Percentiles rank a stretch among this genome's conserved stretches.
These are phyloP conservation scores for Lecanosticta acicola DNA, from an alignment of 2,329 filamentous ascomycete species.

Conservation along the genomic window DNA sequence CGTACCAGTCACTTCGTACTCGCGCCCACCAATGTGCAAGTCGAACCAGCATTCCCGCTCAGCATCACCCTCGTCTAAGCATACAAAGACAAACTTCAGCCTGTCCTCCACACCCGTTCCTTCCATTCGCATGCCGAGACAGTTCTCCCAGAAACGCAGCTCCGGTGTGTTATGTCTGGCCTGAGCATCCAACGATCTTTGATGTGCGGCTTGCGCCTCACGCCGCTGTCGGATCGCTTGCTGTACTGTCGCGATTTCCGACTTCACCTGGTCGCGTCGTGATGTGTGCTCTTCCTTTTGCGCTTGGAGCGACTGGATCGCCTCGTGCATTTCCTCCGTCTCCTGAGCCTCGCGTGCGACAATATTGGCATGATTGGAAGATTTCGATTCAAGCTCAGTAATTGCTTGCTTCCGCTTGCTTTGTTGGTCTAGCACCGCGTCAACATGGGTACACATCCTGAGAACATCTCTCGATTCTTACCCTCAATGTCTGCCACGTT, in stretches of 20 bases:
- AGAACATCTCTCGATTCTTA: constrained; percentile 36
- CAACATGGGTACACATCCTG: constrained; percentile 2
- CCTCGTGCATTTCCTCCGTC: constrained; percentile 58
- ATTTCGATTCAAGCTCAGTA: constrained; percentile 70
- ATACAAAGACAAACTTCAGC: constrained; percentile 83
- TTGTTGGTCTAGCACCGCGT: constrained; percentile 65
- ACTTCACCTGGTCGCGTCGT: constrained; percentile 51
- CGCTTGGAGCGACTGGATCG: constrained; percentile 51
- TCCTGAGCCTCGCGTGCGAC: constrained; percentile 73
- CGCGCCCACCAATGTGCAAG: constrained; percentile 69
- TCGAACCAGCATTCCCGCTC: constrained; percentile 92
- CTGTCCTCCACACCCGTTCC: constrained; percentile 68
- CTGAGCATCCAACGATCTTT: constrained; percentile 73
- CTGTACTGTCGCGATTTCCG: constrained; percentile 60
- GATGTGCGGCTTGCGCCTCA: constrained; percentile 66
- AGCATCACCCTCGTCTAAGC: constrained; percentile 81
- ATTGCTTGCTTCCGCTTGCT: constrained; percentile 84
- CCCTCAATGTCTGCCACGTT: constrained; percentile 86
- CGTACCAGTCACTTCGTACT: constrained; percentile 78
- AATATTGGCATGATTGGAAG: constrained; percentile 63
- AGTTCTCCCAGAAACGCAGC: constrained; percentile 91
- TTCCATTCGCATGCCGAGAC: constrained; percentile 82
- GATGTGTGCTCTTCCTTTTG: constrained; percentile 52
- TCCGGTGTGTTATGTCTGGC: constrained; percentile 86
- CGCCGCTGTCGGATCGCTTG: constrained; percentile 62